Conservation (phyloP, 352 stramenopile species). For the Saprolegnia diclina region DNA sequence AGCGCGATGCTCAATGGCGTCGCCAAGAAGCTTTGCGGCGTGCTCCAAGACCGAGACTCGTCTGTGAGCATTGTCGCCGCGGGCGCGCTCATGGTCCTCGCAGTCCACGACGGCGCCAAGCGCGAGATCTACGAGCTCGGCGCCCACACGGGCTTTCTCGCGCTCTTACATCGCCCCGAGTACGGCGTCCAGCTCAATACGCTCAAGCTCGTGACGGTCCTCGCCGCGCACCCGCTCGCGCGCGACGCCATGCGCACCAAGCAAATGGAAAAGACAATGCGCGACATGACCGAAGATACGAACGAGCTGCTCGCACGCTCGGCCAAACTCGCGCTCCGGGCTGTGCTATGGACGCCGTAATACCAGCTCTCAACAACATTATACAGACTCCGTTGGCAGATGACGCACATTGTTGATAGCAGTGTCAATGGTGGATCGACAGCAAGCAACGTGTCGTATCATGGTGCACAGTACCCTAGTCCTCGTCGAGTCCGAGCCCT, state of each 20-base stretch:
- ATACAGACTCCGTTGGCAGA: too few relatives aligned
- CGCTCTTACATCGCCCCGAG: slow-evolving; percentile 56
- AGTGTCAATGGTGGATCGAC: too few relatives aligned
- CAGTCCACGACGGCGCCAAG: slow-evolving; percentile 64
- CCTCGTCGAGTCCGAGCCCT: too few relatives aligned
- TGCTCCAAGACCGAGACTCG: slow-evolving; percentile 54
- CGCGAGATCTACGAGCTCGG: slow-evolving; percentile 41
- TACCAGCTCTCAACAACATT: too few relatives aligned
- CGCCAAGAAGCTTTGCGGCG: slow-evolving; percentile 48
- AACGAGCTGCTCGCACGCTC: slow-evolving; percentile 19
- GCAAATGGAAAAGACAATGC: slow-evolving; percentile 21
- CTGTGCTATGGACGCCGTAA: slow-evolving; percentile 14
- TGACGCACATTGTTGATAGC: too few relatives aligned
- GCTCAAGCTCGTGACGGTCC: slow-evolving; percentile 53
- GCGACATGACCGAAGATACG: slow-evolving; percentile 2
- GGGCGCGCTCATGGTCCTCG: slow-evolving; percentile 60
- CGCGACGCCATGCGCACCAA: slow-evolving; percentile 26
- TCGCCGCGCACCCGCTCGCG: slow-evolving; percentile 53
- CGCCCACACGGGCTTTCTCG: slow-evolving; percentile 20
- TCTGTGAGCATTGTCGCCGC: slow-evolving; percentile 45
- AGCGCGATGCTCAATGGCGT: slow-evolving; percentile 46
- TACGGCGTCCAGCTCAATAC: slow-evolving; percentile 56
- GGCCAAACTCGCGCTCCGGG: slow-evolving; percentile 7
- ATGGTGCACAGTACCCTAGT: too few relatives aligned
- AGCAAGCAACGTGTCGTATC: too few relatives aligned